These are phyloP conservation scores for Fusarium sp. DNA, from an alignment of 2,329 filamentous ascomycete species.

Conservation along the genomic window DNA sequence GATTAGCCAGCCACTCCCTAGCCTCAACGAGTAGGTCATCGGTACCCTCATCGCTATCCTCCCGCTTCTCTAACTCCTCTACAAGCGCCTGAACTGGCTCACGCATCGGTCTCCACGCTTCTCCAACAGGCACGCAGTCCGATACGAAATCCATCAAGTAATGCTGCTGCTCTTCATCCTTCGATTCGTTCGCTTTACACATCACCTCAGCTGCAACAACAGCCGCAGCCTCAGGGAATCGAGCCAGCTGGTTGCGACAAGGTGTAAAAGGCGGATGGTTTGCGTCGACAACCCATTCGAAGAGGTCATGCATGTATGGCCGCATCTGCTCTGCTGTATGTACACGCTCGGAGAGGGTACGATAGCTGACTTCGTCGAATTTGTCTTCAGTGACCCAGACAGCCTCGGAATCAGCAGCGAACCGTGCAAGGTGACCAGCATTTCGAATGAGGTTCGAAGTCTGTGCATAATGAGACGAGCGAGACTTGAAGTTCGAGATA, in stretches of 20 bases:
- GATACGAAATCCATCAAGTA: neutral
- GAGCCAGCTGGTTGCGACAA: conserved; percentile 5
- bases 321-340: conserved; percentile 4
- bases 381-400: conserved; percentile 8
- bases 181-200: neutral
- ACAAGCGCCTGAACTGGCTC: neutral
- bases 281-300: neutral
- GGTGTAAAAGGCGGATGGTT: neutral
- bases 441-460: neutral
- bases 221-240: neutral
- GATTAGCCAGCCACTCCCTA: neutral
- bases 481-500: neutral
- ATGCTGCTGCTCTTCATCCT: conserved; percentile 1
- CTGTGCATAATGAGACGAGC: neutral
- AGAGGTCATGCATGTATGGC: conserved; percentile 1
- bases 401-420: neutral
- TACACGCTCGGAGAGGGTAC: neutral
- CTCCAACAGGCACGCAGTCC: conserved; percentile 1
- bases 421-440: neutral
- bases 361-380: conserved; percentile 5
- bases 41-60: neutral
- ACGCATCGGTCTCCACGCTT: conserved; percentile 8
- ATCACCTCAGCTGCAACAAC: neutral
- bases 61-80: neutral
- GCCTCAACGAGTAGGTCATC: neutral